Percentiles rank a stretch among this genome's conserved stretches.
Conservation (phyloP, 306 rosid species). For the Cicer yamashitae region DNA sequence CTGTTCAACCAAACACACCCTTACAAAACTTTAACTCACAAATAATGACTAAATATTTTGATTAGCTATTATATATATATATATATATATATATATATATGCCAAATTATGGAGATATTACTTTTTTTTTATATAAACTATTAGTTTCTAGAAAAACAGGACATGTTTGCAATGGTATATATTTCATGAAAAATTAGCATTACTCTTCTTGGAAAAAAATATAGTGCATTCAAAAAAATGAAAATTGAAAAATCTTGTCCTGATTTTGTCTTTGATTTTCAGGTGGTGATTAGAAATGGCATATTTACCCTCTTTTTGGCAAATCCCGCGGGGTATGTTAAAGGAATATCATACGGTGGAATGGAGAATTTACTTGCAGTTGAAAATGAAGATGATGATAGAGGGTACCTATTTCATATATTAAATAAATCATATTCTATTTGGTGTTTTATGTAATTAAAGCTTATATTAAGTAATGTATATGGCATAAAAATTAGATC, state of each 20-base stretch:
- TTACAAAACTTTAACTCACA: background rate
- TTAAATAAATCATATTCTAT: background rate
- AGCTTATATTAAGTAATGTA: background rate
- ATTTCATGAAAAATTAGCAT: no score
- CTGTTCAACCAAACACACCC: no score
- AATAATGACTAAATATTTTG: background rate
- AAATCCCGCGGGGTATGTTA: slow-evolving; percentile 61
- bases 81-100: no score
- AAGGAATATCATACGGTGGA: slow-evolving; percentile 59
- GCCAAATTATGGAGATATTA: no score
- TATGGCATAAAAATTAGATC: background rate
- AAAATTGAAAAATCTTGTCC: background rate
- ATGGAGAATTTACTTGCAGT: slow-evolving; percentile 55
- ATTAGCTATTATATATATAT: no score
- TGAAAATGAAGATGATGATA: slow-evolving; percentile 36
- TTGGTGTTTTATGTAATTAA: background rate
- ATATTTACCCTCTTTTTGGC: slow-evolving; percentile 58
- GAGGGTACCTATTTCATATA: slow-evolving; percentile 59
- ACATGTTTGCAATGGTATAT: no score
- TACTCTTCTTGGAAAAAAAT: background rate
- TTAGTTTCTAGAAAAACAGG: no score
- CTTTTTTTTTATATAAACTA: no score
- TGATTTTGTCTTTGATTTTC: slow-evolving; percentile 16
- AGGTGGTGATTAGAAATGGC: slow-evolving; percentile 73
- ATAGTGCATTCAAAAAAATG: background rate